Base-by-base conservation (phyloP, 192 early-diverging fungal species). In the Podila epicladia region DNA sequence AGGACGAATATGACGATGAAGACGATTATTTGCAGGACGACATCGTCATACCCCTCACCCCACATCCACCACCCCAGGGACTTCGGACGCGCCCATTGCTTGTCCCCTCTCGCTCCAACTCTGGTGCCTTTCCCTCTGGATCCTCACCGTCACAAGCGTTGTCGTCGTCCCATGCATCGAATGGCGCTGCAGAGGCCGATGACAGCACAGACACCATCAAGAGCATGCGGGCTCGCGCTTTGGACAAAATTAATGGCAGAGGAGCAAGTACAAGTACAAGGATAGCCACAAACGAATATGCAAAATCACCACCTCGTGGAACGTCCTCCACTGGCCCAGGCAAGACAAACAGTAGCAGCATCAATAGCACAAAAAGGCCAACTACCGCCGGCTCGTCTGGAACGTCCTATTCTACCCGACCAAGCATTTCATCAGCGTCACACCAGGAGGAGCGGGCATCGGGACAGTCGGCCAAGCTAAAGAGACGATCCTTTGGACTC, bases 151-250 rank as follows among this genome's bases (percentile, higher is more conserved):
- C 59, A 29, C 41, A 45, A 45, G 41, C 41, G 13, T 45, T 45
- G 13, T 45, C 41, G 0, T 31, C 59, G 24, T 60, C 59, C 15
- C 59, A 60, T 29, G 24, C 5, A 41, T 57, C 64, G 2, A 55
- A 55, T 24, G 53, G 53, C 17, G 32, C 58, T 2, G 58, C 71
- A 29, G 77, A 73, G 55, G 77, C 66, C 9, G 61, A 80, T 50
- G 67, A 80, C 33, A 73, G 70, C 37, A 72, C 77, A 13, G 77
- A 80, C 35, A 80, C 70, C 11, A 79, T 79, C 60, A 79, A 79
- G 41, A 73, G 62, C 57, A 80, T 73, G 77, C 38, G 71, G 58
- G 77, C 77, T 33, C 70, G 71, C 24, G 67, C 77, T 22, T 48
- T 79, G 13, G 70, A 79, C 61, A 67, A 59, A 29, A 58, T 62